phyloP scores from a whole-genome alignment of 176 grass and related monocot species.

The Tillandsia fasciculata region DNA sequence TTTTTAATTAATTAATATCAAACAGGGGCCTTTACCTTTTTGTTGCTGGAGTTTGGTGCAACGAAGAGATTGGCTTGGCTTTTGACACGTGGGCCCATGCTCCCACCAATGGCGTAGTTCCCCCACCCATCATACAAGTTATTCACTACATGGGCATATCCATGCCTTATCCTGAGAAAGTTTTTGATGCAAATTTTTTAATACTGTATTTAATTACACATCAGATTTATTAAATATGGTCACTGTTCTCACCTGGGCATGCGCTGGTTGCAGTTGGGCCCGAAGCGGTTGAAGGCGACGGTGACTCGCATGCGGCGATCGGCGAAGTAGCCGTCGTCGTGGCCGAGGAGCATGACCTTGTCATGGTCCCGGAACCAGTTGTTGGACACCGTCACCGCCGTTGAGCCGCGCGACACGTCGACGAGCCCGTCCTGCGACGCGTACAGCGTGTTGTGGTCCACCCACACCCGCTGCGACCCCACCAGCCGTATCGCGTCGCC shows the following conservation, averaged over 20 bases:
- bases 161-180: constrained; percentile 47
- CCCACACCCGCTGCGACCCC: constrained; percentile 50
- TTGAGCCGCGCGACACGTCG: constrained; percentile 62
- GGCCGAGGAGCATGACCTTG: constrained; percentile 90
- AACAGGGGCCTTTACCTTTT: constrained; percentile 20
- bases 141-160: constrained; percentile 72
- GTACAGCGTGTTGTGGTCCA: constrained; percentile 81
- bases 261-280: constrained; percentile 65
- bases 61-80: constrained; percentile 77
- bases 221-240: background rate
- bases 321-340: constrained; percentile 39
- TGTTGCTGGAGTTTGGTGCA: constrained; percentile 27
- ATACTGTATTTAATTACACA: background rate
- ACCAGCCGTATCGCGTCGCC: constrained; percentile 69
- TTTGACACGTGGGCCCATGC: constrained; percentile 53
- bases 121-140: constrained; percentile 72
- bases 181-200: background rate
- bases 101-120: constrained; percentile 80
- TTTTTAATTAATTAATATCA: too few relatives aligned
- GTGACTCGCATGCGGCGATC: constrained; percentile 68
- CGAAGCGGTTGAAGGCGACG: constrained; percentile 73
- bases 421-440: constrained; percentile 56
- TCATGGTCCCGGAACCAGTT: constrained; percentile 86
- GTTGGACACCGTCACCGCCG: constrained; percentile 69
- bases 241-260: constrained; percentile 53